These are phyloP conservation scores for Guillardia theta DNA, from an alignment of 78 protist species.

Conservation along the genomic window DNA sequence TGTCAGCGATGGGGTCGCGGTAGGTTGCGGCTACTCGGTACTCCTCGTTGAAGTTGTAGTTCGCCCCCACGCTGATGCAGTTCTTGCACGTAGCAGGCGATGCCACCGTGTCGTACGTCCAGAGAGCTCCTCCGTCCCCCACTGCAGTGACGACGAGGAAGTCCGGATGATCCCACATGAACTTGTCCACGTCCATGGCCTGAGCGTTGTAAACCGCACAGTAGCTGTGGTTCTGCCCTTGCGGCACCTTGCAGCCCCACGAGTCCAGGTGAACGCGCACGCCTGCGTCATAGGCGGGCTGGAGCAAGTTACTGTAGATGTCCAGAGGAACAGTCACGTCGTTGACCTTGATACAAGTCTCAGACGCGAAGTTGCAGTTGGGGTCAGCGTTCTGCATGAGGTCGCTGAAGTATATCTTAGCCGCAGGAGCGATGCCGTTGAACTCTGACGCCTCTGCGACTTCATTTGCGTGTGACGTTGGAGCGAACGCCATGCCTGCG, in stretches of 20 bases:
- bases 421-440: neutral
- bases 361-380: neutral
- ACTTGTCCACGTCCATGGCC: neutral
- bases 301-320: neutral
- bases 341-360: neutral
- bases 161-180: constrained; percentile 7
- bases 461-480: neutral
- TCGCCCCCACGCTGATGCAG: neutral
- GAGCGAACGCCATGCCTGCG: neutral
- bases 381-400: constrained; percentile 18
- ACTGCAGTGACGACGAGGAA: neutral
- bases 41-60: neutral
- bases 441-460: neutral
- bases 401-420: neutral
- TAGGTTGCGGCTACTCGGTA: neutral
- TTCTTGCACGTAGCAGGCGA: constrained; percentile 16
- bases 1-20: constrained; percentile 1
- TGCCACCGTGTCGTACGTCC: neutral
- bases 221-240: too few species aligned
- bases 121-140: neutral
- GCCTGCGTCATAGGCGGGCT: neutral
- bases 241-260: neutral
- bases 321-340: neutral
- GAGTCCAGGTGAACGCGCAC: neutral
- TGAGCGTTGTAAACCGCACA: neutral